Base-by-base conservation (phyloP, 306 rosid species). In the Ceratonia siliqua region DNA sequence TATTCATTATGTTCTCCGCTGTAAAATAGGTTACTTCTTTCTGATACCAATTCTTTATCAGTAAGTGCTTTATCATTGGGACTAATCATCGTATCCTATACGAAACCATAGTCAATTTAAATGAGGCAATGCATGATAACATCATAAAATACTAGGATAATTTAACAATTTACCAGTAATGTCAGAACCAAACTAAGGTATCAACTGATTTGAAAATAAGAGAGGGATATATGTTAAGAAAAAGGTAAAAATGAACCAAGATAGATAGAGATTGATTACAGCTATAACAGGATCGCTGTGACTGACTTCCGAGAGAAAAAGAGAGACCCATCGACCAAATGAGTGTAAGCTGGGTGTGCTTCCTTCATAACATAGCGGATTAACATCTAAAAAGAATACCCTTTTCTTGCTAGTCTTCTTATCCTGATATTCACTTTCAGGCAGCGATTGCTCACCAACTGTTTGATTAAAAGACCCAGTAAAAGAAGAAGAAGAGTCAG, bases 371-470 rank as follows among this genome's bases (percentile, higher is more conserved):
- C 97, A 91, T 6, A 94, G 84, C 15, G 97, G 95, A 79, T 87
- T 91, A 2, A 94, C 98, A 43, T 94, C 98, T 53, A 94, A 82
- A 46, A 94, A 89, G 79, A 91, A 94, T 9, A 88, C 91, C 82
- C 93, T 82, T 69, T 79, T 85, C 77, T 54, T 84, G 67, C 74
- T 43, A 24, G 35, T 20, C 57, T 73, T 56, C 70, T 83, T 88
- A 14, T 70, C 69, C 2, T 20, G 73, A 20, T 33, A 21, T 59
- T 70, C 68, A 14, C 64, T 35, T 49, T 68, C 68, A 0, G 63
- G 32, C 17, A 33, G 38, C 39, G 61, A 49, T 67, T 79, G 82
- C 76, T 78, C 85, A 41, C 78, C 80, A 70, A 22, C 53, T 57
- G 82, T 62, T 76, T 71, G 84, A 63, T 75, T 21, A 14, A 82